phyloP scores from a whole-genome alignment of 352 stramenopile genomes.

The Globisporangium nodosum region DNA sequence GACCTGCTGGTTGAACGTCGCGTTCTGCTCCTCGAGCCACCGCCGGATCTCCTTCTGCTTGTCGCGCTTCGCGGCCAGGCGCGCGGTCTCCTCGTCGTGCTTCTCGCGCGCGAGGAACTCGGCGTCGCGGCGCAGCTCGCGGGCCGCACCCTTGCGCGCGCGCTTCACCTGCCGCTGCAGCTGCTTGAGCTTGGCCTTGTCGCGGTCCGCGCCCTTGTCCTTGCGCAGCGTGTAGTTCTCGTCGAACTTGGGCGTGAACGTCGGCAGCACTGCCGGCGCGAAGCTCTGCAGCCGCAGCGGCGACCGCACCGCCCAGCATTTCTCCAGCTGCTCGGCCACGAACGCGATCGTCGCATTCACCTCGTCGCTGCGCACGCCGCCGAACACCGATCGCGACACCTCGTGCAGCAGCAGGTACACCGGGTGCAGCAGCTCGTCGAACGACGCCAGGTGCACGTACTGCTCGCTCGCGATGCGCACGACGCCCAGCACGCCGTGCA shows the following conservation, averaged over 20 bases:
- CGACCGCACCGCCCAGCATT: conserved; percentile 38
- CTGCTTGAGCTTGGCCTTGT: conserved; percentile 86
- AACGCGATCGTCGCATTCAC: conserved; percentile 40
- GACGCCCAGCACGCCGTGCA: conserved; percentile 41
- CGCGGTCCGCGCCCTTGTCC: conserved; percentile 81
- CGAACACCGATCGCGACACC: conserved; percentile 35
- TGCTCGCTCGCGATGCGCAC: conserved; percentile 37
- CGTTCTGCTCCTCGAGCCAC: conserved; percentile 96
- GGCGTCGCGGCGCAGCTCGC: conserved; percentile 92
- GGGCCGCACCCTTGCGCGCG: conserved; percentile 93
- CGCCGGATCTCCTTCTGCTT: conserved; percentile 94
- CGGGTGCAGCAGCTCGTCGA: conserved; percentile 74
- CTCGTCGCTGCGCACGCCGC: conserved; percentile 15
- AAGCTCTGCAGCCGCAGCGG: conserved; percentile 79
- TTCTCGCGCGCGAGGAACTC: conserved; percentile 93
- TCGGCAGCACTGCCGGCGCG: conserved; percentile 56
- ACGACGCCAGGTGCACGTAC: conserved; percentile 61
- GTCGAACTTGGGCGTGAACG: conserved; percentile 88
- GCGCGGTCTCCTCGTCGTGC: conserved; percentile 80
- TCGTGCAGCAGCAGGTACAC: conserved; percentile 64
- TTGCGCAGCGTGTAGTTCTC: conserved; percentile 91
- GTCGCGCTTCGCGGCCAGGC: conserved; percentile 74
- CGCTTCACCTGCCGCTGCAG: conserved; percentile 95
- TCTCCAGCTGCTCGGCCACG: conserved; percentile 39
- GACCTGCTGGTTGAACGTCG: conserved; percentile 97